Conservation (phyloP, 495 filamentous ascomycete genomes). For the Bryoglossum gracile region DNA sequence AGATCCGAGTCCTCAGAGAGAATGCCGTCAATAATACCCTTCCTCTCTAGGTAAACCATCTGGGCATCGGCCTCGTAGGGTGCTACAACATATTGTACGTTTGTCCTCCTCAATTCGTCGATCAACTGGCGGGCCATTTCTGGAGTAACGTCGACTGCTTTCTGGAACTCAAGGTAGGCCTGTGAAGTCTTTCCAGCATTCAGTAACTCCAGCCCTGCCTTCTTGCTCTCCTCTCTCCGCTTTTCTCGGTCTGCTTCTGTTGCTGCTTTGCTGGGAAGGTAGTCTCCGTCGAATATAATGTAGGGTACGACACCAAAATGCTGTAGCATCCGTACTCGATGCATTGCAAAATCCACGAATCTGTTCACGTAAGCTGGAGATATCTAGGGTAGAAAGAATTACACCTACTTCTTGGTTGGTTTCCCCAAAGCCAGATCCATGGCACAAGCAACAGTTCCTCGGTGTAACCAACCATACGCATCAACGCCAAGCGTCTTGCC, state of each 20-base stretch:
- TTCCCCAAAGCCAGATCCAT: slow-evolving; percentile 84
- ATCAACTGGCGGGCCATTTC: slow-evolving; percentile 91
- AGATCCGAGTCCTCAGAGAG: slow-evolving; percentile 96
- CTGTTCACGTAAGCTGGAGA: slow-evolving; percentile 34
- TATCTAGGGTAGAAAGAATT: slow-evolving; percentile 1
- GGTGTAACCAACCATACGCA: slow-evolving; percentile 97
- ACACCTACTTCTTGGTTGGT: slow-evolving; percentile 72
- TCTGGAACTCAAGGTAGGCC: slow-evolving; percentile 83
- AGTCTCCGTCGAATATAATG: slow-evolving; percentile 93
- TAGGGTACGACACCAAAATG: slow-evolving; percentile 91
- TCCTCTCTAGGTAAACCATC: slow-evolving; percentile 83
- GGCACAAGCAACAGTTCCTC: slow-evolving; percentile 84
- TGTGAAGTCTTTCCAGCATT: slow-evolving; percentile 70
- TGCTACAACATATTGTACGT: slow-evolving; percentile 84
- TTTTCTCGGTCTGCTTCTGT: slow-evolving; percentile 69
- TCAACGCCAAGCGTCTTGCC: slow-evolving; percentile 90
- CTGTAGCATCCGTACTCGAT: slow-evolving; percentile 84
- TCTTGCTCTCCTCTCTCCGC: slow-evolving; percentile 65
- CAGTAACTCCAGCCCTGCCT: slow-evolving; percentile 68
- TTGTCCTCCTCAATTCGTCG: slow-evolving; percentile 73
- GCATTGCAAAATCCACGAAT: slow-evolving; percentile 87
- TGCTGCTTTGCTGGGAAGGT: slow-evolving; percentile 88
- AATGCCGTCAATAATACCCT: slow-evolving; percentile 76
- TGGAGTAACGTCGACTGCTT: slow-evolving; percentile 92
- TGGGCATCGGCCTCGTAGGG: slow-evolving; percentile 98